These are phyloP conservation scores for Ceratocystis papillata DNA, from an alignment of 2,329 filamentous ascomycete genomes.

Conservation along the genomic window DNA sequence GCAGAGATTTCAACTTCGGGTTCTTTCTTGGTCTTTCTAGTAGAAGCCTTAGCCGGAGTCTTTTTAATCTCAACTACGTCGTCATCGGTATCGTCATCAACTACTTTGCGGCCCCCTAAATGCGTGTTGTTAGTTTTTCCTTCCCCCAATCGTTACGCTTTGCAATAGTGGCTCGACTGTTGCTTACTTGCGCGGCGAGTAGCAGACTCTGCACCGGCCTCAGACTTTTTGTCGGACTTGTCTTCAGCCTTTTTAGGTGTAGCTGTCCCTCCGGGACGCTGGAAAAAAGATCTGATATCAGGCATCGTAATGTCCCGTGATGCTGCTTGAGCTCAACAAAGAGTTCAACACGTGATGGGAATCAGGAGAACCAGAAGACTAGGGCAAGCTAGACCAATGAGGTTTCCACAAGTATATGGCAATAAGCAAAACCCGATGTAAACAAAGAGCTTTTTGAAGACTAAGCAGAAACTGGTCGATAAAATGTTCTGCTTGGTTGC, in stretches of 20 bases:
- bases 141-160: too few species aligned
- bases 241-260: slow-evolving; percentile 38
- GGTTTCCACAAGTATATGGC: not conserved
- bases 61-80: slow-evolving; percentile 29
- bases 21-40: slow-evolving; percentile 43
- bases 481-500: not conserved
- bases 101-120: slow-evolving; percentile 52
- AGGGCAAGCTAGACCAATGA: not conserved
- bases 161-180: not conserved
- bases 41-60: slow-evolving; percentile 46
- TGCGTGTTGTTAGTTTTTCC: slow-evolving; percentile 25
- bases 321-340: slow-evolving; percentile 11
- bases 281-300: slow-evolving; percentile 88
- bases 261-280: slow-evolving; percentile 55
- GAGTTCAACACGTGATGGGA: not conserved
- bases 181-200: slow-evolving; percentile 36
- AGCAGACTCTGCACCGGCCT: slow-evolving; percentile 32
- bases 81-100: slow-evolving; percentile 74
- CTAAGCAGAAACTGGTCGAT: not conserved
- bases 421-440: not conserved
- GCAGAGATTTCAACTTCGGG: slow-evolving; percentile 44
- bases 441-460: not conserved
- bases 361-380: not conserved
- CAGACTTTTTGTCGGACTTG: slow-evolving; percentile 38
- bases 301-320: slow-evolving; percentile 30